Conservation (phyloP, 1,284 basidiomycete genomes). For the Ceratobasidium sp. region DNA sequence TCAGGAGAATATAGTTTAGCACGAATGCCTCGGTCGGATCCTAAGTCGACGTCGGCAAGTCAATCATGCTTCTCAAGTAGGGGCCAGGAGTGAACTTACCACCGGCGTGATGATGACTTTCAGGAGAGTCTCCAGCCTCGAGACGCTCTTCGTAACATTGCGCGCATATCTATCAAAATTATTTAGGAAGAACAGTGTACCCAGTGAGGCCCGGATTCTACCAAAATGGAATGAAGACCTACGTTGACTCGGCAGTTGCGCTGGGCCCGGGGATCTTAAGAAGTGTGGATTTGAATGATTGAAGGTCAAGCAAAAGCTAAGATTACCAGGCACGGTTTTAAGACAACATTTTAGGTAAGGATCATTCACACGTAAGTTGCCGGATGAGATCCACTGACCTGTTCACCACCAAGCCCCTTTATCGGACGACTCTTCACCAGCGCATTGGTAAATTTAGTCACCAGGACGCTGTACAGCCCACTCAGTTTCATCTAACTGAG, state of each 20-base stretch:
- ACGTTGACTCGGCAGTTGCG: conserved; percentile 35
- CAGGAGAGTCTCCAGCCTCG: conserved; percentile 87
- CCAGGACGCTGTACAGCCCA: conserved; percentile 72
- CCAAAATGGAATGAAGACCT: conserved; percentile 38
- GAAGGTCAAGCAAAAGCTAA: conserved; percentile 95
- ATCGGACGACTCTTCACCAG: conserved; percentile 90
- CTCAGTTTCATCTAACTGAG: neutral
- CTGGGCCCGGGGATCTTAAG: conserved; percentile 79
- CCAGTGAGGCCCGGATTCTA: conserved; percentile 50
- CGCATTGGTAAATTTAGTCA: conserved; percentile 87
- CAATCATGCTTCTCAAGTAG: neutral
- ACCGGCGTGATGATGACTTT: conserved; percentile 94
- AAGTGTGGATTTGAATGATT: conserved; percentile 84
- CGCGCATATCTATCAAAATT: conserved; percentile 74
- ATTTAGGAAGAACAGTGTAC: conserved; percentile 32
- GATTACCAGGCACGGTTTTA: conserved; percentile 28
- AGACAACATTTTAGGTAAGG: neutral
- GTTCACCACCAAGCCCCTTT: conserved; percentile 91
- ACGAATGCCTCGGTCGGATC: conserved; percentile 95
- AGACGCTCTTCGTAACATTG: conserved; percentile 82
- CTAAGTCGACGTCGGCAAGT: conserved; percentile 57
- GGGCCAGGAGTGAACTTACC: conserved; percentile 63
- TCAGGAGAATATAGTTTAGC: conserved; percentile 90
- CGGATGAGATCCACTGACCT: conserved; percentile 65
- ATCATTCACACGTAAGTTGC: neutral